Evolutionary conservation across 2,329 filamentous ascomycete genomes (phyloP), one percentile per base, ranked within the genome.

Genomic region (Talaromyces atroroseus): DNA sequence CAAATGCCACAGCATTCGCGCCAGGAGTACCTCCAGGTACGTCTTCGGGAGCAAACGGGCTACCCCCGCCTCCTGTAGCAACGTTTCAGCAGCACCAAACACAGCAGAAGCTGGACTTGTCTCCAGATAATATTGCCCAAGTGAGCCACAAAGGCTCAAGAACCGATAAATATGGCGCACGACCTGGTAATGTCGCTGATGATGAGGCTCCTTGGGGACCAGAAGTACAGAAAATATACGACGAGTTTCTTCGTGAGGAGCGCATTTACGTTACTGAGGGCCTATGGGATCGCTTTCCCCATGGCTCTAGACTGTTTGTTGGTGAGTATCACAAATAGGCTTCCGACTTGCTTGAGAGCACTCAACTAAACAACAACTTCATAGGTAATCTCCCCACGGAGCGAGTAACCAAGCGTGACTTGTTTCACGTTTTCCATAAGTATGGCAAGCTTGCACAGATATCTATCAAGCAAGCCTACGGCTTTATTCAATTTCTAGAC

Each of bases 381-480:
- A 7, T 67, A 90, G 91, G 92, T 54, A 99, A 97, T 68, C 80
- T 99, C 11, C 92, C 91, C 1, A 92, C 89, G 53, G 92, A 97
- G 70, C 87, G 92, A 68, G 92, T 96, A 14, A 94, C 90, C 6
- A 97, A 97, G 74, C 84, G 88, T 62, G 92, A 97, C 72, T 85
- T 97, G 8, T 97, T 96, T 73, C 88, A 95, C 68, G 81, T 92
- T 18, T 97, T 99, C 68, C 85, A 91, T 67, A 82, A 81, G 57
- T 92, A 90, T 68, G 94, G 94, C 54, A 87, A 86, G 59, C 78
- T 99, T 48, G 92, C 92, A 1, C 94, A 99, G 70, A 94, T 97
- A 59, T 95, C 91, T 0, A 90, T 97, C 64, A 97, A 97, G 72
- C 91, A 94, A 62, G 92, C 92, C 1, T 97, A 96, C 72, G 94